Base-by-base conservation (phyloP, 257 asterid genomes). In the Petunia axillaris region DNA sequence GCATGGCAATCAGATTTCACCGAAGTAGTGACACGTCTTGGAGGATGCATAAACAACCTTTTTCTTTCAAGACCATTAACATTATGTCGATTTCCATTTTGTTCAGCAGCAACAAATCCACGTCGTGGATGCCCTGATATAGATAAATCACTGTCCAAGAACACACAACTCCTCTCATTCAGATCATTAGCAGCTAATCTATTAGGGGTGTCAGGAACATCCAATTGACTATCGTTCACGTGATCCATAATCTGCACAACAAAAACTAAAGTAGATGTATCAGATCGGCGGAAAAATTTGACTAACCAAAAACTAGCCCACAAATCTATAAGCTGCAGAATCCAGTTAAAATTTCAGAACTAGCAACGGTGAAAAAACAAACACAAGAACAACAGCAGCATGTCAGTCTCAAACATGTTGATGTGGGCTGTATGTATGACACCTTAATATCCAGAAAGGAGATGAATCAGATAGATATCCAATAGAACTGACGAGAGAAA, bases 161-260 rank as follows among this genome's bases (percentile, higher is more conserved):
- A 79, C 37, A n/a, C 76, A 58, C 63, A 73, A 77, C 63, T 83
- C 85, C 81, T 86, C 64, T 76, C 86, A 75, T 78, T 84, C 71
- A 48, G 71, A 70, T 82, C 77, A 64, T 48, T 85, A 9, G 84
- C 78, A 55, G 84, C 78, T 62, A 87, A 84, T 84, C 93, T 86
- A 78, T 89, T 93, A 1, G 98, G 98, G 84, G 97, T 93, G 81
- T 91, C 98, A 2, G 97, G 97, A 83, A 93, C 88, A 81, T 88
- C 97, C 63, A 82, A 43, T 10, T 81, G 41, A 58, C 79, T 78
- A 85, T 89, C 98, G 52, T 89, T 93, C 92, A 92, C 84, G 13
- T 66, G 84, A 85, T 94, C 96, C 94, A 91, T 90, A 75, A 39
- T 82, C 96, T 94, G 91, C 67, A 87, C 25, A 39, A 78, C 74